Evolutionary conservation across 1,139 yeast species (phyloP).

Genomic region (Saccharomyces pastorianus): DNA sequence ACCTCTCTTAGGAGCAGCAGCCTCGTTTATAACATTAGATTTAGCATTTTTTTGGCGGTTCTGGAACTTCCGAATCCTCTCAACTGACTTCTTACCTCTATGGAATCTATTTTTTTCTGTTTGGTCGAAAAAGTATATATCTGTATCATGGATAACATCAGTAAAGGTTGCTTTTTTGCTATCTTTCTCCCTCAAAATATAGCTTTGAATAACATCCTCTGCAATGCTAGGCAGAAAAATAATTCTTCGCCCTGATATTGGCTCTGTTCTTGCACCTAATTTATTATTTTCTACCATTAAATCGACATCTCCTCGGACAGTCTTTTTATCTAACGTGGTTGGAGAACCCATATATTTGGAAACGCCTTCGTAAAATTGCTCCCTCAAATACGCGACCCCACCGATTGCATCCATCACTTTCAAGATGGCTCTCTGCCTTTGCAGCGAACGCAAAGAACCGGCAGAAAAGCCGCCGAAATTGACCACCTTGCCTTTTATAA

Average conservation of each 20-base stretch:
- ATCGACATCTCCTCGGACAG: constrained; percentile 27
- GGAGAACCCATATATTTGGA: constrained; percentile 24
- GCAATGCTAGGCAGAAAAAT: constrained; percentile 21
- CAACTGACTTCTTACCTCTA: constrained; percentile 25
- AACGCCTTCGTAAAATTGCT: constrained; percentile 27
- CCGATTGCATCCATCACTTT: constrained; percentile 23
- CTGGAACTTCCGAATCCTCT: constrained; percentile 29
- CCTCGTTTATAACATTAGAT: not conserved
- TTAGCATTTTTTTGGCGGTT: constrained; percentile 7
- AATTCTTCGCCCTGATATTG: constrained; percentile 16
- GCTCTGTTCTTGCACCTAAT: constrained; percentile 15
- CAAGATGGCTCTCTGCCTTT: constrained; percentile 29
- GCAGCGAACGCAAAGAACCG: constrained; percentile 26
- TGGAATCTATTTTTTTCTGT: constrained; percentile 26
- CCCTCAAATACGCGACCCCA: constrained; percentile 27
- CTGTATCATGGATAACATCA: constrained; percentile 27
- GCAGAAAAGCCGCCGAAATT: constrained; percentile 30
- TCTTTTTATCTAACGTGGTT: constrained; percentile 29
- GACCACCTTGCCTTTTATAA: constrained; percentile 6
- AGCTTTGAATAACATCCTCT: constrained; percentile 15
- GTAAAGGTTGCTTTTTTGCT: constrained; percentile 19
- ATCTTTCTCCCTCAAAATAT: constrained; percentile 22
- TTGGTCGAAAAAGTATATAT: constrained; percentile 31
- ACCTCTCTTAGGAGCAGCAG: constrained; percentile 1
- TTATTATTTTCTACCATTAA: constrained; percentile 22